Percentiles rank a stretch among this genome's conserved stretches.
These are phyloP conservation scores for Pseudocercospora musae DNA, from an alignment of 2,329 filamentous ascomycete species.

Conservation along the genomic window DNA sequence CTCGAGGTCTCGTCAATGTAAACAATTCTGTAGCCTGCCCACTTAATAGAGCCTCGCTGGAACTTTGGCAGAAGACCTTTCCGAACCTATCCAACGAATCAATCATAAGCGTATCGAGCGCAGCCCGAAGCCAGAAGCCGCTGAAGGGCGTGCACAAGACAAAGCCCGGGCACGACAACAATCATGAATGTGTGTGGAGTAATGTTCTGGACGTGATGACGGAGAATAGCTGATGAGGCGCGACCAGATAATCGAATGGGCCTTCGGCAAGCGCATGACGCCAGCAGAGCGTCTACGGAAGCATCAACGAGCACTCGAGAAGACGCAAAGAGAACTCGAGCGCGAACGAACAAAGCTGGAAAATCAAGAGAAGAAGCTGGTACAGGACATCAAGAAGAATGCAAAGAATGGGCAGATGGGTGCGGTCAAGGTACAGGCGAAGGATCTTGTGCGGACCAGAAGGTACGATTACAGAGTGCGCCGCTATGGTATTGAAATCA, in stretches of 20 bases:
- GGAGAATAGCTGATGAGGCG: background rate
- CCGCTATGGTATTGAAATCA: background rate
- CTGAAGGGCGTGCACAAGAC: background rate
- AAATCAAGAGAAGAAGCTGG: slow-evolving; percentile 97
- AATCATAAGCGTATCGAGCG: background rate
- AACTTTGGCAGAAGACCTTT: background rate
- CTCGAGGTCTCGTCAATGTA: background rate
- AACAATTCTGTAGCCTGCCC: background rate
- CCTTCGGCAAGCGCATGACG: slow-evolving; percentile 98
- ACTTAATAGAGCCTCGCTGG: background rate
- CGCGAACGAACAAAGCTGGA: slow-evolving; percentile 93
- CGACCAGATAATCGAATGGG: slow-evolving; percentile 89
- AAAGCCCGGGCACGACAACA: slow-evolving; percentile 10
- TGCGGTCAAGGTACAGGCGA: slow-evolving; percentile 97
- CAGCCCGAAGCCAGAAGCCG: background rate
- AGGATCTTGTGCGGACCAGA: slow-evolving; percentile 90
- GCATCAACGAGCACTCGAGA: slow-evolving; percentile 95
- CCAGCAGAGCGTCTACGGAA: slow-evolving; percentile 86
- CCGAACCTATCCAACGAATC: background rate
- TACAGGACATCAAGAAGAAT: slow-evolving; percentile 95
- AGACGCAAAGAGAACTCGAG: slow-evolving; percentile 94
- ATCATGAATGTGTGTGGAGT: slow-evolving; percentile 56
- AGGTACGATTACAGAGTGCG: slow-evolving; percentile 55
- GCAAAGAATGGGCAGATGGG: slow-evolving; percentile 98
- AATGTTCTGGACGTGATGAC: background rate